Percentiles rank a stretch among this genome's conserved stretches.
Conservation (phyloP, 192 early-diverging fungal genomes). For the Coemansia sp. region DNA sequence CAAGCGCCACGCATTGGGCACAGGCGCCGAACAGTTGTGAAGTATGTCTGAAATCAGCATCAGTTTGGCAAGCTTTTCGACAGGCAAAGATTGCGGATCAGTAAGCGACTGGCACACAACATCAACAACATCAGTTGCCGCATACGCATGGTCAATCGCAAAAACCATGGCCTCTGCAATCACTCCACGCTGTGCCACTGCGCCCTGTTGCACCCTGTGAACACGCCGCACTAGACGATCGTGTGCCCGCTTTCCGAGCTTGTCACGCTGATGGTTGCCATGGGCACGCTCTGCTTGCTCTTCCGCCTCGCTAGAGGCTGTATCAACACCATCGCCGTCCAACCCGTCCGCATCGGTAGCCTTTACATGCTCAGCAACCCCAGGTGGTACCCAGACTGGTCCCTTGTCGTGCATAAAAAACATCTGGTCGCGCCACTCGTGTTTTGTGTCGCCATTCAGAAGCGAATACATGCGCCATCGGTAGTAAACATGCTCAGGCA, state of each 20-base stretch:
- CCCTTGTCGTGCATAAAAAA: conserved; percentile 88
- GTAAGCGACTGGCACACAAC: conserved; percentile 65
- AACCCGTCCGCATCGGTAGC: background rate
- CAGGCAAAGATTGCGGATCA: conserved; percentile 58
- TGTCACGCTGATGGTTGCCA: conserved; percentile 10
- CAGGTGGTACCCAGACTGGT: conserved; percentile 83
- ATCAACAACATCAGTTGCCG: conserved; percentile 74
- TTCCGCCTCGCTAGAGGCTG: conserved; percentile 52
- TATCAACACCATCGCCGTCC: conserved; percentile 12
- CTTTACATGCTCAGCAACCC: conserved; percentile 36
- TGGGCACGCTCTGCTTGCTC: conserved; percentile 22
- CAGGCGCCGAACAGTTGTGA: conserved; percentile 76
- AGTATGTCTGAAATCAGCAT: conserved; percentile 87
- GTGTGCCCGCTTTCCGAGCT: conserved; percentile 26
- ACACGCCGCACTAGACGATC: conserved; percentile 33
- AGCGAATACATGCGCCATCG: conserved; percentile 90
- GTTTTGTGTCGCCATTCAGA: conserved; percentile 76
- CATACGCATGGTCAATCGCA: conserved; percentile 79
- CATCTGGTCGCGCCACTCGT: conserved; percentile 70
- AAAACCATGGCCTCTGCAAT: conserved; percentile 83
- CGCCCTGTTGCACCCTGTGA: conserved; percentile 14
- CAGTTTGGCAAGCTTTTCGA: conserved; percentile 71
- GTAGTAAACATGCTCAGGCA: conserved; percentile 82
- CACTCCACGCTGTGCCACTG: conserved; percentile 35
- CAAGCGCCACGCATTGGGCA: conserved; percentile 88